Base-by-base conservation (phyloP, 2,329 filamentous ascomycete species). In the Scytalidium sp. region DNA sequence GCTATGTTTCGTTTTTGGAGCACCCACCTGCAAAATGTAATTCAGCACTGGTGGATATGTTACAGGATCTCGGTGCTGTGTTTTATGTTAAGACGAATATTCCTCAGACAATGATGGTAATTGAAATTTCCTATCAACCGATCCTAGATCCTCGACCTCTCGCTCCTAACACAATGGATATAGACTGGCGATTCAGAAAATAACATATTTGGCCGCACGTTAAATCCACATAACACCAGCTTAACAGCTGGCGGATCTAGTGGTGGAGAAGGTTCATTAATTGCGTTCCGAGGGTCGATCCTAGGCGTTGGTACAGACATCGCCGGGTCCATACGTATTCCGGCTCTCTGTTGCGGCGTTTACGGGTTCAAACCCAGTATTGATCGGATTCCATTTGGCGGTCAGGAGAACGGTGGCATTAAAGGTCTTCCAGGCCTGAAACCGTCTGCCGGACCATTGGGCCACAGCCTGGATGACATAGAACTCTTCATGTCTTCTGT, bases 81-180 rank as follows among this genome's bases (percentile, higher is more conserved):
- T 90, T 91, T 0, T 95, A 94, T 64, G 89, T 90, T 57, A 96
- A 96, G 75, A 96, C 91, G 0, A 93, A 92, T 52, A 67, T 94
- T 2, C 91, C 91, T 10, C 87, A 92, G 52, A 94, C 90, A 0
- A 78, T 56, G 27, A 54, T 58, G 53, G 45, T 46, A 22, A 6
- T 29, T 47, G 19, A 20, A 3, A n/a, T n/a, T n/a, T 1, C 20
- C 40, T 2, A n/a, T 29, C 10, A 3, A 42, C 2, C 9, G 21
- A 5, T 13, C 15, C 2, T 1, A 11, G 20, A 11, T 36, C 13
- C 17, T 23, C 23, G n/a, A n/a, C n/a, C n/a, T n/a, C n/a, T n/a
- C n/a, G n/a, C n/a, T 19, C 19, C 19, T 2, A 40, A 23, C 19
- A 41, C 19, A 8, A n/a, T 23, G n/a, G n/a, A n/a, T 21, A 23